Percentiles rank a stretch among this genome's conserved stretches.
Conservation (phyloP, 208 protist genomes). For the Acanthamoeba castellanii region DNA sequence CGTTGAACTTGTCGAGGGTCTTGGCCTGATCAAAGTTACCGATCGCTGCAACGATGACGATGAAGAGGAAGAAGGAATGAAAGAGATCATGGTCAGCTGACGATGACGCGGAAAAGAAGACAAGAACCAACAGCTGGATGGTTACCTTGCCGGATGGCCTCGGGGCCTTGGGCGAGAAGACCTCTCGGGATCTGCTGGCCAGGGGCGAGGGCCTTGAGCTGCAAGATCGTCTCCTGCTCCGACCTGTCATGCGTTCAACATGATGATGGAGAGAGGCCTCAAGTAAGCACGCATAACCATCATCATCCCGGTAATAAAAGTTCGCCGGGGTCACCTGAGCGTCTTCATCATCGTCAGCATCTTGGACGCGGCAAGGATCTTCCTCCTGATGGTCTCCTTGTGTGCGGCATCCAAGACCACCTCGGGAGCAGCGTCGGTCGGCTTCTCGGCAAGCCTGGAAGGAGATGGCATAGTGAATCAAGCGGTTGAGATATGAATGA, state of each 20-base stretch:
- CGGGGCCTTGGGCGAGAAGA: constrained; percentile 86
- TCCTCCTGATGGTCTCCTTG: constrained; percentile 86
- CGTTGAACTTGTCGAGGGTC: constrained; percentile 89
- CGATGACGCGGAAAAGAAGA: background rate
- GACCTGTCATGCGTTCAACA: constrained; percentile 34
- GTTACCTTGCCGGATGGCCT: constrained; percentile 83
- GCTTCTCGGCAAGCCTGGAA: constrained; percentile 26
- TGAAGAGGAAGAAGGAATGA: background rate
- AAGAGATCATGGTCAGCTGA: background rate
- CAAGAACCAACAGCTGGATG: background rate
- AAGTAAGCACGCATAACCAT: background rate
- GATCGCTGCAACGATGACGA: constrained; percentile 79
- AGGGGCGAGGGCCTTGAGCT: constrained; percentile 90
- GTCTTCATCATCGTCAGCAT: constrained; percentile 69
- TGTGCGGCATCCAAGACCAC: constrained; percentile 74
- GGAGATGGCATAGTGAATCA: background rate
- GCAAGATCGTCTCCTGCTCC: constrained; percentile 88
- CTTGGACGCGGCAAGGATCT: constrained; percentile 80
- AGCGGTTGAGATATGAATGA: background rate
- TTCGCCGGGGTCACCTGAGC: constrained; percentile 23
- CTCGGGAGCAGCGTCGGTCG: background rate
- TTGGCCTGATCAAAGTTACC: constrained; percentile 89
- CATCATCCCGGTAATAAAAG: background rate
- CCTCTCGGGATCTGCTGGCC: constrained; percentile 88
- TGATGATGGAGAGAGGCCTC: no score